These are phyloP conservation scores for Salvia hispanica DNA, from an alignment of 257 asterid genomes.

Conservation along the genomic window DNA sequence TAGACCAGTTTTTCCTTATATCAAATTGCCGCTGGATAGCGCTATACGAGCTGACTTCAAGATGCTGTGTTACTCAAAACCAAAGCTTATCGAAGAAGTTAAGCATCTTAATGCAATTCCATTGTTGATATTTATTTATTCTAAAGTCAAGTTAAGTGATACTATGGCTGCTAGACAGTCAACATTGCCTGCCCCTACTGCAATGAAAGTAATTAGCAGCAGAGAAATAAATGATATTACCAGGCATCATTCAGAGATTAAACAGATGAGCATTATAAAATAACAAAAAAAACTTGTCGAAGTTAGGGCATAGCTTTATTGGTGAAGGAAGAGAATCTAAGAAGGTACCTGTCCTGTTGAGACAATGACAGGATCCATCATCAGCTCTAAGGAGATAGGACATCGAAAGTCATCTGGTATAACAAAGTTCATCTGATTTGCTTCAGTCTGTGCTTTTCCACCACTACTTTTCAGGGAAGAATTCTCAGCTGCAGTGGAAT, in stretches of 20 bases:
- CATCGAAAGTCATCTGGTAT: conserved; percentile 98
- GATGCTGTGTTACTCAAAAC: background rate
- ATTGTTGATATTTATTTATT: conserved; percentile 16
- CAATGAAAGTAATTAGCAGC: conserved; percentile 4
- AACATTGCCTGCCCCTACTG: conserved; percentile 1
- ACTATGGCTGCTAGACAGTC: conserved; percentile 9
- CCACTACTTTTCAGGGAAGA: conserved; percentile 53
- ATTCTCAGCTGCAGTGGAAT: conserved; percentile 45
- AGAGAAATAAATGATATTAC: background rate
- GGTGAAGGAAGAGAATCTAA: conserved; percentile 19
- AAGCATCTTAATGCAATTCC: background rate
- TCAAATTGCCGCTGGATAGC: too few relatives aligned
- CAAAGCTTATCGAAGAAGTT: conserved; percentile 13
- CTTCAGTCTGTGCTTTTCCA: conserved; percentile 40
- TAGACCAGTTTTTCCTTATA: background rate
- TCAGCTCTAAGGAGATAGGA: conserved; percentile 91
- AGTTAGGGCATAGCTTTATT: conserved; percentile 4
- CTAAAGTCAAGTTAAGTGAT: background rate
- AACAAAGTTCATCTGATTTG: conserved; percentile 54
- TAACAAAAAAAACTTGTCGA: conserved; percentile 26
- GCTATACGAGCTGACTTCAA: background rate
- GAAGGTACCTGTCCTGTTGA: conserved; percentile 92
- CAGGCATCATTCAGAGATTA: conserved; percentile 8
- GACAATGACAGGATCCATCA: conserved; percentile 97
- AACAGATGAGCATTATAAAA: conserved; percentile 12